Evolutionary conservation across 2,329 filamentous ascomycete genomes (phyloP).

Genomic region (Talaromyces albobiverticillius): DNA sequence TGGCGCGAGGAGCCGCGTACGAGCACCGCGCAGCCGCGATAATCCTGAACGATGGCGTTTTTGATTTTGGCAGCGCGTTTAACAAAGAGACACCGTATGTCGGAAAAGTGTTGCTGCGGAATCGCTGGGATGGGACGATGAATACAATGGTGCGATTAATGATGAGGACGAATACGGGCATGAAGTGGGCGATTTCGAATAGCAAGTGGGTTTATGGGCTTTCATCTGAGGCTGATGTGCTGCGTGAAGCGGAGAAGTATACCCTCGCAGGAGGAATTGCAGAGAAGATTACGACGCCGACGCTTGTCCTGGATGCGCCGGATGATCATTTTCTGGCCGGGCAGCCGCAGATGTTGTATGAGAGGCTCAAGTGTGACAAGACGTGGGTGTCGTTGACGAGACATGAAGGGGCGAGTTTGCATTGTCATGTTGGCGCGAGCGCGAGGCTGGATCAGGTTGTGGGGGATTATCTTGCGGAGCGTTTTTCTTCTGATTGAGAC

Average conservation of each 20-base stretch:
- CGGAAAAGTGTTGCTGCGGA: not conserved
- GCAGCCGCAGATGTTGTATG: slow-evolving; percentile 7
- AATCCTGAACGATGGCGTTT: slow-evolving; percentile 19
- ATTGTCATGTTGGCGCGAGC: not conserved
- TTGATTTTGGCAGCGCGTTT: slow-evolving; percentile 18
- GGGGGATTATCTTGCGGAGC: not conserved
- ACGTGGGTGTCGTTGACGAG: not conserved
- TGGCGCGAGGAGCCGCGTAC: slow-evolving; percentile 26
- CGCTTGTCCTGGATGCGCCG: slow-evolving; percentile 12
- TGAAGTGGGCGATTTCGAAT: not conserved
- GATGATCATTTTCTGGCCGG: slow-evolving; percentile 15
- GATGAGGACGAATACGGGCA: not conserved
- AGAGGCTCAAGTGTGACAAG: slow-evolving; percentile 6
- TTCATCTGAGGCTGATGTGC: not conserved
- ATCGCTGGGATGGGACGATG: not conserved
- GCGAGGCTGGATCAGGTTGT: not conserved
- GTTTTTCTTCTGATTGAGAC: too few relatives aligned
- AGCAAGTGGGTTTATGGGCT: not conserved
- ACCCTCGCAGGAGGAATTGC: slow-evolving; percentile 10
- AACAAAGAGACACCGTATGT: not conserved
- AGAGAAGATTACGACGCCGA: slow-evolving; percentile 11
- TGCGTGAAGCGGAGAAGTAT: slow-evolving; percentile 6
- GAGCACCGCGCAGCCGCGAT: slow-evolving; percentile 29
- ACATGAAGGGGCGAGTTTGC: not conserved
- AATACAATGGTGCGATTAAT: not conserved